A percentile compares a stretch with the other conserved stretches of the same genome.
Conservation (phyloP, 192 early-diverging fungal species). For the Entomortierella chlamydospora region DNA sequence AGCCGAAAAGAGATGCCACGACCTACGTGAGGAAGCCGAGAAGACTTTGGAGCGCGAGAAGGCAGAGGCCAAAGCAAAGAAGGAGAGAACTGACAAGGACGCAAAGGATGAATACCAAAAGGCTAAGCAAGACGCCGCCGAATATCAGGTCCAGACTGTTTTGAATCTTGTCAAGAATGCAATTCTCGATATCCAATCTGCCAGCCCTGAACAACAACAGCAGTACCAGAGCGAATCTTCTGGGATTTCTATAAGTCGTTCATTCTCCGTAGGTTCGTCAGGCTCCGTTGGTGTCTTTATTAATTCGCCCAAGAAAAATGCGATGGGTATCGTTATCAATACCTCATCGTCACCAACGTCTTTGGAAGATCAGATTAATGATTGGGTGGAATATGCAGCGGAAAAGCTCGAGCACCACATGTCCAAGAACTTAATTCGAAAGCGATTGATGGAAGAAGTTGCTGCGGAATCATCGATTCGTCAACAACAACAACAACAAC, state of each 20-base stretch:
- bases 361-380: constrained; percentile 39
- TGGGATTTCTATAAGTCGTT: constrained; percentile 2
- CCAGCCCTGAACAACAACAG: constrained; percentile 1
- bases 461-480: constrained; percentile 19
- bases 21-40: constrained; percentile 34
- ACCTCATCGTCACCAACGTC: too few species aligned
- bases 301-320: too few species aligned
- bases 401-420: constrained; percentile 33
- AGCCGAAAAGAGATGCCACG: constrained; percentile 39
- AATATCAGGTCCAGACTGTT: constrained; percentile 23
- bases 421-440: constrained; percentile 23
- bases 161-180: constrained; percentile 25
- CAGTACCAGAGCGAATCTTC: too few species aligned
- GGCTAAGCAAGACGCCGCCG: constrained; percentile 23
- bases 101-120: constrained; percentile 37
- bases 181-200: constrained; percentile 36
- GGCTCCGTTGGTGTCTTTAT: too few species aligned
- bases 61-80: constrained; percentile 12
- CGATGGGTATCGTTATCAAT: too few species aligned
- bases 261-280: background rate
- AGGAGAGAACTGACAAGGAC: constrained; percentile 23
- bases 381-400: constrained; percentile 48
- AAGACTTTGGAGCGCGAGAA: constrained; percentile 20
- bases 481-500: too few species aligned
- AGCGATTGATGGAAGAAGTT: constrained; percentile 41